A percentile compares a stretch with the other conserved stretches of the same genome.
Evolutionary conservation across 164 flowering plant genomes (phyloP).

Genomic region (Nymphaea thermarum): DNA sequence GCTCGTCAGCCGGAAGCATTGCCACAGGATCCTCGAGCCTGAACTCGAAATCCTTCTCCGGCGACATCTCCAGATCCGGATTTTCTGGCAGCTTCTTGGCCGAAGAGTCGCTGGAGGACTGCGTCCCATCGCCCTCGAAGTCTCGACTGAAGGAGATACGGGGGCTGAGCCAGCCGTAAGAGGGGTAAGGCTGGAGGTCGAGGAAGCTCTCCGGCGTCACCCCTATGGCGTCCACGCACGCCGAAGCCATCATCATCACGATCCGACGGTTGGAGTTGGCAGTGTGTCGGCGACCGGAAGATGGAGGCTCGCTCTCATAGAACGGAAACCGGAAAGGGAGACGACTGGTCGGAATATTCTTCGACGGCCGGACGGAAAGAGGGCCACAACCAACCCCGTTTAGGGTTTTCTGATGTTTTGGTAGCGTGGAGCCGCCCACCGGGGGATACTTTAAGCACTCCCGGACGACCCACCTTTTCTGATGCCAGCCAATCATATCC

Average conservation of each 20-base stretch:
- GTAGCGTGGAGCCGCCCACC: no score
- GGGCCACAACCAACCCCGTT: no score
- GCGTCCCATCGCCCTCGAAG: conserved; percentile 19
- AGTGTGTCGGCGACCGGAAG: background rate
- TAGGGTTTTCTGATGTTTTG: no score
- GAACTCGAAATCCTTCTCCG: conserved; percentile 69
- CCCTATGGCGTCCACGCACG: conserved; percentile 64
- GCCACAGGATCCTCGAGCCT: conserved; percentile 60
- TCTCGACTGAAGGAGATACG: conserved; percentile 49
- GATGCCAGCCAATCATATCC: no score
- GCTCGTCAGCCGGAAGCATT: conserved; percentile 86
- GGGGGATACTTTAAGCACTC: no score
- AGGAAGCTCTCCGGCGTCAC: conserved; percentile 38
- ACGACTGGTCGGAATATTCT: no score
- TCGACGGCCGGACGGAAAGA: no score
- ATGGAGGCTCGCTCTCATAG: background rate
- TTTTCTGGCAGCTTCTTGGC: conserved; percentile 3
- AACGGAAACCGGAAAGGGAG: background rate
- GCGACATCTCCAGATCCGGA: conserved; percentile 17
- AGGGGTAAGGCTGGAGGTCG: conserved; percentile 26
- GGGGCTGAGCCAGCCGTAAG: conserved; percentile 64
- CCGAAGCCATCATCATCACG: conserved; percentile 58
- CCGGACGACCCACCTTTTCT: no score
- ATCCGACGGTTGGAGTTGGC: background rate
- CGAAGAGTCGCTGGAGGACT: conserved; percentile 8